A percentile compares a stretch with the other conserved stretches of the same genome.
These are phyloP conservation scores for Alternaria triticimaculans DNA, from an alignment of 2,329 filamentous ascomycete genomes.

Conservation along the genomic window DNA sequence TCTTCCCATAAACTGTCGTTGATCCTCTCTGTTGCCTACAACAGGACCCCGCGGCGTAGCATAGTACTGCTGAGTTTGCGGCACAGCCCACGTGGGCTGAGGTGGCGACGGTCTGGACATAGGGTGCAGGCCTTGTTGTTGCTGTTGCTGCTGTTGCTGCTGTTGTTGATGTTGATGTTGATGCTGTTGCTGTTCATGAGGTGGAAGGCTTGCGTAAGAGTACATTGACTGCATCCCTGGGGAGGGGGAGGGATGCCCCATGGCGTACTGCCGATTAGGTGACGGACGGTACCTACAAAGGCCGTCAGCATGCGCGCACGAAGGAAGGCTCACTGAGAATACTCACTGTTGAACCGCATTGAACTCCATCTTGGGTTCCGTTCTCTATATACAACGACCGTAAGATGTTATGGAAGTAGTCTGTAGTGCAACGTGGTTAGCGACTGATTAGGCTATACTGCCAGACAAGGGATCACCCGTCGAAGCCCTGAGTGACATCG, in stretches of 20 bases:
- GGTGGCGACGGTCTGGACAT: slow-evolving; percentile 43
- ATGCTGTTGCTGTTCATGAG: slow-evolving; percentile 34
- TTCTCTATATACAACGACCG: slow-evolving; percentile 34
- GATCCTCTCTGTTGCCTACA: slow-evolving; percentile 34
- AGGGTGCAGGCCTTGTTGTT: slow-evolving; percentile 26
- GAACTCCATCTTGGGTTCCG: slow-evolving; percentile 51
- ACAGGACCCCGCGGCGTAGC: slow-evolving; percentile 31
- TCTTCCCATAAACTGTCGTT: slow-evolving; percentile 32
- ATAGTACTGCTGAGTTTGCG: slow-evolving; percentile 44
- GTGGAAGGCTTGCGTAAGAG: slow-evolving; percentile 36
- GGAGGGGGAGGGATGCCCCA: slow-evolving; percentile 38
- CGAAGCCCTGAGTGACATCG: slow-evolving; percentile 14
- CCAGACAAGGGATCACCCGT: slow-evolving; percentile 29
- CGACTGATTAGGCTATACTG: slow-evolving; percentile 27
- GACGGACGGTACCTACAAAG: slow-evolving; percentile 46
- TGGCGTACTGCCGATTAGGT: slow-evolving; percentile 44
- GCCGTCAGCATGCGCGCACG: slow-evolving; percentile 25
- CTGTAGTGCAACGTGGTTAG: slow-evolving; percentile 35
- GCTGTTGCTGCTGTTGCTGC: neutral
- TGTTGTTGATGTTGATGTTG: slow-evolving; percentile 5
- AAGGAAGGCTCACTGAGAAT: slow-evolving; percentile 2
- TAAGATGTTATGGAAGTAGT: slow-evolving; percentile 25
- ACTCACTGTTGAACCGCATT: slow-evolving; percentile 52
- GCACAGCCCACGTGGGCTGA: slow-evolving; percentile 43
- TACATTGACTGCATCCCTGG: slow-evolving; percentile 47